Base-by-base conservation (phyloP, 306 rosid genomes). In the Argentina anserina region DNA sequence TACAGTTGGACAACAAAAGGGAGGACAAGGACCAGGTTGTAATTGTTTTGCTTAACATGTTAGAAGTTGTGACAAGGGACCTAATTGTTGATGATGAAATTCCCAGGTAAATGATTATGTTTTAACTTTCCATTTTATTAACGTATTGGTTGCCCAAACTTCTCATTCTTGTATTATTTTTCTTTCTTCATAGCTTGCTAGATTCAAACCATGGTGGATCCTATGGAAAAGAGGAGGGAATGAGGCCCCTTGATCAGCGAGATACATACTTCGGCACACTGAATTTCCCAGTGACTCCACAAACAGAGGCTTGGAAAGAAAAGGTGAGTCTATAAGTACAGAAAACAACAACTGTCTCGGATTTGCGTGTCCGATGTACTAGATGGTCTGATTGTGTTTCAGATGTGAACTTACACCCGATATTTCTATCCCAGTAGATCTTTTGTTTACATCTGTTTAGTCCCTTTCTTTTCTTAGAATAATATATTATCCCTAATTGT, bases 61-160 rank as follows among this genome's bases (percentile, higher is more conserved):
- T 94, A 21, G 98, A 94, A 82, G 88, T 94, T 84, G 98, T 88
- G 76, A 89, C 96, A 20, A 86, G 96, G 65, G 98, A 94, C 85
- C 88, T 94, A 78, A 80, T 94, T 85, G 96, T 94, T 85, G 96
- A 85, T 2, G 97, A 89, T 67, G 98, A 91, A 23, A 71, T 79
- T 76, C 84, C 88, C 65, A 81, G 81, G 98, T 91, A 79, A 75
- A 76, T 79, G 75, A 55, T 77, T 72, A 75, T 47, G 56, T 55
- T 31, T 49, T 52, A 33, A 42, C 53, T 70, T 4, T 83, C 72
- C 6, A 3, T 9, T 61, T 34, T 47, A 60, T 76, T 68, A 60
- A 69, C 58, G 49, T 70, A 46, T 33, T 65, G 23, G 69, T 41
- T 50, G 25, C 46, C 50, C 39, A 12, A 36, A 12, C 53, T 43